Evolutionary conservation across 345 rosid species (phyloP), one percentile per base, ranked within the genome.

Genomic region (Carallia pectinifolia): DNA sequence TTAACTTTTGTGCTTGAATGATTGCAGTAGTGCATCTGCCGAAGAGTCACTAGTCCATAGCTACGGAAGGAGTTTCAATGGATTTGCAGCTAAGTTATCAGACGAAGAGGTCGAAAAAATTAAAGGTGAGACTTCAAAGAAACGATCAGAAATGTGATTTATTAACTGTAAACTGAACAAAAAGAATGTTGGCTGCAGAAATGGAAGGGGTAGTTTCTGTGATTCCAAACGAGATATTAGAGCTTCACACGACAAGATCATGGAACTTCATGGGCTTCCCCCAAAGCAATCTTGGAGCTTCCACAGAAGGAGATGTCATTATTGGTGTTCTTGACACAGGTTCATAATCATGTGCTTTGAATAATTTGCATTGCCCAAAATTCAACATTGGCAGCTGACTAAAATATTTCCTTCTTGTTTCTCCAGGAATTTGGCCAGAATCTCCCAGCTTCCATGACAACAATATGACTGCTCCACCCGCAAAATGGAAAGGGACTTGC

Each of bases 161-260:
- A 36, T 36, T 4, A 36, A 36, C 6, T 36, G 38, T 36, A 36
- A 36, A 36, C 38, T 36, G 6, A 36, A 36, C 38, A 36, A 36
- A 36, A 36, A 36, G 38, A 5, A 36, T 4, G 38, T 36, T 36
- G 38, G 5, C 38, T 36, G 38, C 71, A 88, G 92, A 74, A 9
- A 74, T 67, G 85, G 77, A 85, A 15, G 86, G 72, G n/a, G 83
- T 84, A 17, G 88, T 82, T 19, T 85, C 92, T 7, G 89, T 87
- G 64, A 84, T 87, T 68, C 87, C 82, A 2, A 85, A 66, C 67
- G 72, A 66, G 61, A 84, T 53, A 71, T 66, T 75, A 66, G 77
- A 81, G 29, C 85, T 85, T 52, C 89, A 81, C 47, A 84, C 88
- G 8, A 74, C 92, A 68, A 76, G 74, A 27, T 85, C 86, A 30